A percentile compares a stretch with the other conserved stretches of the same genome.
These are phyloP conservation scores for Aspergillus bridgeri DNA, from an alignment of 495 filamentous ascomycete species.

Conservation along the genomic window DNA sequence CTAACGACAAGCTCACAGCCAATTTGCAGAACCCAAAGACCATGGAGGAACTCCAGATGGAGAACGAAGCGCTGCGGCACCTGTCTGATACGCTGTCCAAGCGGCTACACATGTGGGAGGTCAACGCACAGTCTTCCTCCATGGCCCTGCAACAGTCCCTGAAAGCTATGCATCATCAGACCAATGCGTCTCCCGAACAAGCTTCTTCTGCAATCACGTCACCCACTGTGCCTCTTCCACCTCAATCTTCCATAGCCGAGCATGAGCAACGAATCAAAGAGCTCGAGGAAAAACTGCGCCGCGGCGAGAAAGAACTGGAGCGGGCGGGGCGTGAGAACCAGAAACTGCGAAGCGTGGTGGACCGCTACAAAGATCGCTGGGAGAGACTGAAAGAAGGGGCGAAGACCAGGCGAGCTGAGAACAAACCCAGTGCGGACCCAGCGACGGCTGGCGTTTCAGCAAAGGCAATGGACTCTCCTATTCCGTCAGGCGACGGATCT, in stretches of 20 bases:
- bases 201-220: slow-evolving; percentile 27
- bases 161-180: slow-evolving; percentile 58
- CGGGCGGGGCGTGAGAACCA: slow-evolving; percentile 62
- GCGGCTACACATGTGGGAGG: slow-evolving; percentile 80
- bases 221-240: slow-evolving; percentile 20
- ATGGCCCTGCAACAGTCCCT: slow-evolving; percentile 79
- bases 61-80: slow-evolving; percentile 72
- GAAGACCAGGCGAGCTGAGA: slow-evolving; percentile 48
- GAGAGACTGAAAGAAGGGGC: slow-evolving; percentile 83
- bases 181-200: slow-evolving; percentile 35
- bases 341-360: slow-evolving; percentile 61
- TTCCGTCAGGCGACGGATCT: not conserved
- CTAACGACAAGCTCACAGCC: slow-evolving; percentile 27
- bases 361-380: slow-evolving; percentile 73
- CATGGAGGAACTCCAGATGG: slow-evolving; percentile 76
- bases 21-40: slow-evolving; percentile 48
- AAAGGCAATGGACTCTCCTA: not conserved
- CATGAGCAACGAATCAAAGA: slow-evolving; percentile 46
- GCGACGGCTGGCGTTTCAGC: not conserved
- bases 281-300: slow-evolving; percentile 39
- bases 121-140: slow-evolving; percentile 73
- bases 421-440: slow-evolving; percentile 1
- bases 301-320: slow-evolving; percentile 54
- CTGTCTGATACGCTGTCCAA: slow-evolving; percentile 74
- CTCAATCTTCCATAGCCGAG: slow-evolving; percentile 25